These are phyloP conservation scores for Zygoascus sp. DNA, from an alignment of 1,139 yeast species.

Conservation along the genomic window DNA sequence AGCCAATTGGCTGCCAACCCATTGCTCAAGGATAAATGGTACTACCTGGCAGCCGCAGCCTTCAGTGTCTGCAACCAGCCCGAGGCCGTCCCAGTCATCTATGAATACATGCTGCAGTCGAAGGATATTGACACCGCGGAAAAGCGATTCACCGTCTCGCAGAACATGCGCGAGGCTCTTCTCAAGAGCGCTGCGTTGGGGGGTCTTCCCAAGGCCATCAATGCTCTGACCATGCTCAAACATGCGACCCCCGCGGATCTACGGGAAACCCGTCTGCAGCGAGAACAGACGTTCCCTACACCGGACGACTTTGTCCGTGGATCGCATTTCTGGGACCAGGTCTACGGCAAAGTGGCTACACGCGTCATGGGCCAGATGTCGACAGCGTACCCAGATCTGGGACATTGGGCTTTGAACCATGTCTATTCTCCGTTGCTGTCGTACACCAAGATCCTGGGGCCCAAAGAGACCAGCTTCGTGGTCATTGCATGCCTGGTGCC, in stretches of 20 bases:
- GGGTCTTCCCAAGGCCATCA: conserved; percentile 83
- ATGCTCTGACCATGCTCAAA: conserved; percentile 63
- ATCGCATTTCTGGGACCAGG: conserved; percentile 63
- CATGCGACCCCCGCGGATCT: conserved; percentile 57
- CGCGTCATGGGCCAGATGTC: conserved; percentile 65
- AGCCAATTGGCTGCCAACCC: conserved; percentile 51
- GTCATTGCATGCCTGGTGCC: conserved; percentile 80
- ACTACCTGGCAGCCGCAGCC: conserved; percentile 72
- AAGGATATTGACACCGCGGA: conserved; percentile 14
- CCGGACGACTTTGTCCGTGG: conserved; percentile 43
- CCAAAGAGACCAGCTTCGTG: conserved; percentile 71
- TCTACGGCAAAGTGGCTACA: conserved; percentile 68
- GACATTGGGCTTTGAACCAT: conserved; percentile 65
- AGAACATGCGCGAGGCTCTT: conserved; percentile 67
- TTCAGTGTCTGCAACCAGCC: conserved; percentile 79
- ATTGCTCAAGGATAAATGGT: conserved; percentile 60
- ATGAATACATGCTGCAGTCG: conserved; percentile 65
- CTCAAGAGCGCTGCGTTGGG: conserved; percentile 72
- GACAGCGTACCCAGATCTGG: conserved; percentile 78
- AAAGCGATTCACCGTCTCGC: conserved; percentile 40
- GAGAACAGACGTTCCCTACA: conserved; percentile 18
- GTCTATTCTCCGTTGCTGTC: conserved; percentile 78
- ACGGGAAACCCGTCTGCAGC: conserved; percentile 32
- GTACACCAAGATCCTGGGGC: conserved; percentile 55
- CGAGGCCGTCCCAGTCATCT: conserved; percentile 68